Base-by-base conservation (phyloP, 148 eudicot genomes). In the Persicaria tinctoria region DNA sequence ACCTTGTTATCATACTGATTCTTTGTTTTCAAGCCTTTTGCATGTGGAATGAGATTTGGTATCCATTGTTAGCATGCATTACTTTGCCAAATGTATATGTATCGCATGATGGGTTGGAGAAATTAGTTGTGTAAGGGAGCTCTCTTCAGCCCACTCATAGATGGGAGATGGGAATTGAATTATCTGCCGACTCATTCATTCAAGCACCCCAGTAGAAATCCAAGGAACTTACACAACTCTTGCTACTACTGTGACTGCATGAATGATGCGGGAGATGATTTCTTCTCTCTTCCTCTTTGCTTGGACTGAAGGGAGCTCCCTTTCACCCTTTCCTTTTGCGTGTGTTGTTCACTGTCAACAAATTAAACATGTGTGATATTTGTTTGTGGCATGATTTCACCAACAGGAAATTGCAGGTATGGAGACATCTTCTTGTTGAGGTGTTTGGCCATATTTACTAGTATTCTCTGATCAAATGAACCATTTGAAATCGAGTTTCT, bases 281-380 rank as follows among this genome's bases (percentile, higher is more conserved):
- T 89, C 95, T 64, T 78, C 86, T 81, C 84, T 81, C 86, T 86
- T 80, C 85, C 81, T 89, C 98, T 64, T 64, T 94, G 92, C 97
- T 94, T 94, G 98, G 98, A 94, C 98, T 94, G 98, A 94, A 94
- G 98, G 98, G 98, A 92, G 98, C 98, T 94, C 98, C 97, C 91
- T 89, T 80, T 83, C 84, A 76, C 86, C 74, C 76, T 71, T 81
- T 38, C 77, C 27, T 20, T 20, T n/a, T n/a, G n/a, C n/a, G n/a
- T n/a, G n/a, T 3, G 0, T 54, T 55, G 6, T 3, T 59, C 38
- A 59, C 17, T 59, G 32, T 59, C 64, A 18, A 8, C 12, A 50
- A 9, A 13, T 32, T 17, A 12, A 59, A 7, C 32, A 20, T 59
- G 38, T 16, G 8, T 59, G 45, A 10, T 20, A 4, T 62, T 23